Conservation (phyloP, 1,139 yeast genomes). For the Hemisphaericaspora xylofermentans region DNA sequence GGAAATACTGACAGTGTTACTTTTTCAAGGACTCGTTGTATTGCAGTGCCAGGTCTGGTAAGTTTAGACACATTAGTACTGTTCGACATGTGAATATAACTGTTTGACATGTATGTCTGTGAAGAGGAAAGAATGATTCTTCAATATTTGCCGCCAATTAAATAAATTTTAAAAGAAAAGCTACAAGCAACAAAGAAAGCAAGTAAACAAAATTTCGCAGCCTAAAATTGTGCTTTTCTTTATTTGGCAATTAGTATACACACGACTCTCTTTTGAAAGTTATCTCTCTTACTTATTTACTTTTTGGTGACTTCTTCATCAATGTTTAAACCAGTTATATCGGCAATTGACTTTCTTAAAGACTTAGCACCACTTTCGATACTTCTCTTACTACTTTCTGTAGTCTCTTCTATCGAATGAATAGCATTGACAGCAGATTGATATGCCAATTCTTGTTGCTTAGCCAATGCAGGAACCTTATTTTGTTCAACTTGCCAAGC, state of each 20-base stretch:
- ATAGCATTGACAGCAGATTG: conserved; percentile 48
- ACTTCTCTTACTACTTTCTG: conserved; percentile 38
- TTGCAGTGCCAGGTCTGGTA: conserved; percentile 31
- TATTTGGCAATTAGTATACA: not conserved
- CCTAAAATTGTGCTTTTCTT: not conserved
- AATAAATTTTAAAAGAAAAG: not conserved
- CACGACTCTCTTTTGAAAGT: conserved; percentile 12
- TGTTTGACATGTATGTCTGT: not conserved
- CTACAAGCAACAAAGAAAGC: too few relatives aligned
- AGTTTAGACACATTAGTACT: conserved; percentile 4
- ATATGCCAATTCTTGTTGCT: conserved; percentile 55
- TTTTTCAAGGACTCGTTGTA: conserved; percentile 30
- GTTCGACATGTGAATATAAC: not conserved
- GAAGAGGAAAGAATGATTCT: not conserved
- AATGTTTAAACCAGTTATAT: conserved; percentile 65
- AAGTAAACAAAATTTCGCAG: conserved; percentile 1
- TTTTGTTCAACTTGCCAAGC: conserved; percentile 67
- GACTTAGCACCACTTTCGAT: conserved; percentile 41
- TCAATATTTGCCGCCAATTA: not conserved
- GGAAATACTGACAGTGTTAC: conserved; percentile 21
- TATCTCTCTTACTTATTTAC: too few relatives aligned
- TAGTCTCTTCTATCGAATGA: conserved; percentile 38
- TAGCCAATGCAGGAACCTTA: conserved; percentile 64
- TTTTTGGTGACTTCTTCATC: conserved; percentile 63
- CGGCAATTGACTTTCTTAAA: conserved; percentile 51